Conservation (phyloP, 2,329 filamentous ascomycete species). For the Metarhizium humberi region DNA sequence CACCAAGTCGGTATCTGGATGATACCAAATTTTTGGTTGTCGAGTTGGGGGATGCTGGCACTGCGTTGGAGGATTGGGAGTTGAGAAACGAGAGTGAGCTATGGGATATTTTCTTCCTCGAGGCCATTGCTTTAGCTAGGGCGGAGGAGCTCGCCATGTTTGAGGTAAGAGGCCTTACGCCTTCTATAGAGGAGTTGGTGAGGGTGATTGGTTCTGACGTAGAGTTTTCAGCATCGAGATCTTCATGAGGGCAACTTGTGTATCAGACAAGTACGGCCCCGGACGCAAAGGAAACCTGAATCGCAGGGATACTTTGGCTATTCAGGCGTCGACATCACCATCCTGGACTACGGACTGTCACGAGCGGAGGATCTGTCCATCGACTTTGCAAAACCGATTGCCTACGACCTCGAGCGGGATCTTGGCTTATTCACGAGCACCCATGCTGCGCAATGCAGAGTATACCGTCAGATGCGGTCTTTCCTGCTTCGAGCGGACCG, state of each 20-base stretch:
- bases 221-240: slow-evolving; percentile 44
- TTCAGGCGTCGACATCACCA: slow-evolving; percentile 54
- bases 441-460: slow-evolving; percentile 49
- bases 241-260: slow-evolving; percentile 58
- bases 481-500: slow-evolving; percentile 44
- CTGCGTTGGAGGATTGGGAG: slow-evolving; percentile 48
- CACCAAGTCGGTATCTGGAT: slow-evolving; percentile 49
- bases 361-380: slow-evolving; percentile 38
- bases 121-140: slow-evolving; percentile 49
- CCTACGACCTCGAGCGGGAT: slow-evolving; percentile 51
- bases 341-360: slow-evolving; percentile 57
- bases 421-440: slow-evolving; percentile 51
- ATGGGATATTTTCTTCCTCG: slow-evolving; percentile 55
- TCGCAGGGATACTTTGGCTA: slow-evolving; percentile 39
- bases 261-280: slow-evolving; percentile 33
- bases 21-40: slow-evolving; percentile 51
- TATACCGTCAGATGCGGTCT: slow-evolving; percentile 55
- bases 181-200: not conserved
- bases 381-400: slow-evolving; percentile 31
- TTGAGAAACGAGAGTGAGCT: slow-evolving; percentile 39
- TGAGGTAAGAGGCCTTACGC: slow-evolving; percentile 34
- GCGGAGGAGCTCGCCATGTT: slow-evolving; percentile 51
- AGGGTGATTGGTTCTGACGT: slow-evolving; percentile 7
- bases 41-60: slow-evolving; percentile 54
- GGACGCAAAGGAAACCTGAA: slow-evolving; percentile 20